Evolutionary conservation across 1,284 basidiomycete genomes (phyloP), one percentile per base, ranked within the genome.

Genomic region (Singerocomus inundabilis): DNA sequence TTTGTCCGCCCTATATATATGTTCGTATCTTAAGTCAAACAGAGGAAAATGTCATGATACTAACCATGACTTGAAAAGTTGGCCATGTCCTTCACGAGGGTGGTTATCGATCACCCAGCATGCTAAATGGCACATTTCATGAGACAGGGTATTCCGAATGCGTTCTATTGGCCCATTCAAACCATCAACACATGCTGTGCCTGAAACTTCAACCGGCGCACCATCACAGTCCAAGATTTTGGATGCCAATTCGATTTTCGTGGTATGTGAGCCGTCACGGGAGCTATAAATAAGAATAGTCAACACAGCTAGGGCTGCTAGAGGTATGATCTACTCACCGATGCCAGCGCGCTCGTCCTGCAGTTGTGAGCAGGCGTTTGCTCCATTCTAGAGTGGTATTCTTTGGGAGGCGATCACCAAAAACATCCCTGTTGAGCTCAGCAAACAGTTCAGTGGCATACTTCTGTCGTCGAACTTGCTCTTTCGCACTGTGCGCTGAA

Each of bases 81-180:
- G 71, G 12, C 88, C 89, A 57, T 92, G 89, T 13, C 76, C 76
- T 63, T 87, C 86, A 44, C 81, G 79, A 4, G 82, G 76, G 24
- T 81, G 75, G 10, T 76, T 69, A 60, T 87, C 78, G 46, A 93
- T 85, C 29, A 87, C 71, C 91, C 91, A 93, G 49, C 80, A 83
- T 6, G 90, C 90, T 26, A 93, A 70, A 67, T 93, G 91, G 55
- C 91, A 93, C 84, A 93, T 89, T 67, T 93, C 91, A 59, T 93
- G 91, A 26, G 87, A 81, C 3, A 93, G 70, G 0, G 91, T 93
- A 62, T 88, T 82, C 18, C 82, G 73, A 34, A 93, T 83, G 24
- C 88, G 80, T 48, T 87, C 86, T 91, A 49, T 37, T 35, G 13
- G 6, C 12, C 28, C 18, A 34, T 38, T 26, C 34, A 28, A 8